A percentile compares a stretch with the other conserved stretches of the same genome.
These are phyloP conservation scores for Bretziella fagacearum DNA, from an alignment of 2,329 filamentous ascomycete species.

Conservation along the genomic window DNA sequence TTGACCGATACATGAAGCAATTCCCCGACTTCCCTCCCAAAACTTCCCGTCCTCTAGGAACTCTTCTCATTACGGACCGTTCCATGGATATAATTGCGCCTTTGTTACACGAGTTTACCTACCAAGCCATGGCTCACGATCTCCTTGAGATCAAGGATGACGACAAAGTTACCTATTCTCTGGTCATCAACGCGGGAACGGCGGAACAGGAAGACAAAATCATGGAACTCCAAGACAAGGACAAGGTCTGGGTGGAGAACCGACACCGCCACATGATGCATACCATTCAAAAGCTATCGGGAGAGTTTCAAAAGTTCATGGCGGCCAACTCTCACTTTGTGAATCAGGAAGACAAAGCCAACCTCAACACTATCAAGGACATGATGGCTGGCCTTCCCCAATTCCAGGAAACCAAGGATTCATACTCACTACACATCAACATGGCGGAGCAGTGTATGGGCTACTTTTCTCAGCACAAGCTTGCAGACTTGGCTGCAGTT, in stretches of 20 bases:
- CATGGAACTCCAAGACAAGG: conserved; percentile 77
- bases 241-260: conserved; percentile 90
- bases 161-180: conserved; percentile 76
- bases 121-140: conserved; percentile 96
- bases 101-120: conserved; percentile 88
- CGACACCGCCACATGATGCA: conserved; percentile 96
- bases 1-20: conserved; percentile 75
- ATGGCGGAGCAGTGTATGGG: conserved; percentile 99
- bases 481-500: conserved; percentile 70
- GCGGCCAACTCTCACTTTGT: conserved; percentile 85
- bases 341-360: conserved; percentile 53
- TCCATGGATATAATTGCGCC: conserved; percentile 86
- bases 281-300: conserved; percentile 81
- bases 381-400: conserved; percentile 92
- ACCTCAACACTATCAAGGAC: conserved; percentile 81
- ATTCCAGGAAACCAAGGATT: conserved; percentile 89
- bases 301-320: conserved; percentile 84
- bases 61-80: conserved; percentile 74
- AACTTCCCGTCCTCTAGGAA: conserved; percentile 60
- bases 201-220: conserved; percentile 64
- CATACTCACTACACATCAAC: conserved; percentile 81
- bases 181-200: conserved; percentile 57
- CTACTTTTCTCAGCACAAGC: conserved; percentile 67
- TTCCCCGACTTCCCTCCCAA: conserved; percentile 71
- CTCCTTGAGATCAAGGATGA: conserved; percentile 73